Evolutionary conservation across 768 basidiomycete genomes (phyloP), one percentile per base, ranked within the genome.

Genomic region (Collybia sordida): DNA sequence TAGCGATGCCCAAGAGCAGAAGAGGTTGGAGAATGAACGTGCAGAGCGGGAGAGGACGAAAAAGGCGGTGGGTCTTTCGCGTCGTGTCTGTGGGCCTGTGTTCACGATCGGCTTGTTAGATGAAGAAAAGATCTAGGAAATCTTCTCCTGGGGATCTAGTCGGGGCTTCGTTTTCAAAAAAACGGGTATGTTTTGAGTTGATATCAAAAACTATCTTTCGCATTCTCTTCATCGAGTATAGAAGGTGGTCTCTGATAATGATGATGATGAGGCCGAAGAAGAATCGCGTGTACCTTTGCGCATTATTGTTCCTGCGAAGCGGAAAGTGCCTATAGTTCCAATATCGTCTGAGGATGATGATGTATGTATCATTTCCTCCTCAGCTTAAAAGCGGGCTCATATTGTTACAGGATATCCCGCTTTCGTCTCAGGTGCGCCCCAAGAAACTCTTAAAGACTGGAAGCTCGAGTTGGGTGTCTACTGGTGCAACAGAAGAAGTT

Each of bases 11-110:
- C 50, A 60, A 51, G 57, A 61, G 49, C 47, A 53, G 41, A 27
- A 45, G 52, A 53, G 55, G 44, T 47, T 40, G 24, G 42, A 58
- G 46, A 55, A 47, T 46, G 60, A 63, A 59, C 59, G 41, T 42
- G 51, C 56, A 37, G 52, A 53, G 48, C 39, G 44, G 34, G 48
- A 58, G 34, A 49, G 45, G 42, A 51, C 42, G 42, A 58, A 54
- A 53, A 62, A 49, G 47, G 46, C 37, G 19, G 52, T 52, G 28
- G 45, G 23, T 21, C 11, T 2, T 19, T 19, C 3, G 36, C 18
- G 19, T 19, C n/a, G 50, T 17, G 15, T 28, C 21, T 41, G 17
- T 42, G 3, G 27, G 11, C 27, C 11, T 27, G 11, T 27, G 9
- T 11, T 14, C 14, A 12, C 31, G 14, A 31, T n/a, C n/a, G n/a